A percentile compares a stretch with the other conserved stretches of the same genome.
Conservation (phyloP, 345 rosid species). For the Dovyalis caffra region DNA sequence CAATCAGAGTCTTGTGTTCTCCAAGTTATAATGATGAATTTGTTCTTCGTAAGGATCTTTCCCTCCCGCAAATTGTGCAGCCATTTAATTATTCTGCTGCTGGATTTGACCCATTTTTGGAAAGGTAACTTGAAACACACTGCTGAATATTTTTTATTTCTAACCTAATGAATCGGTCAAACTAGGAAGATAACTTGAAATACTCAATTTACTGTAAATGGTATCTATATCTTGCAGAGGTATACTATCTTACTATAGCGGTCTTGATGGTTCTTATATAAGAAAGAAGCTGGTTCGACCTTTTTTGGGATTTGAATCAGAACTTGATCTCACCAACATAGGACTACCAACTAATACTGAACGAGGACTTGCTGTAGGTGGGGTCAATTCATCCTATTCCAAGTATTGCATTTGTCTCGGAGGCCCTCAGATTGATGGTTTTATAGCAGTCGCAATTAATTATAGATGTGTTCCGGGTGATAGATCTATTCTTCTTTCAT, state of each 20-base stretch:
- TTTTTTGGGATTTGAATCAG: neutral
- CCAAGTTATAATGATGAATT: conserved; percentile 6
- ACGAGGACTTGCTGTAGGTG: too few relatives aligned
- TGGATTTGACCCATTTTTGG: too few relatives aligned
- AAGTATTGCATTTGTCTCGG: too few relatives aligned
- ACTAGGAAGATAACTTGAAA: neutral
- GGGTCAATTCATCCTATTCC: too few relatives aligned
- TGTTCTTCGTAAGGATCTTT: conserved; percentile 27
- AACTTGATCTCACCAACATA: too few relatives aligned
- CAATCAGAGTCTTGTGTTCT: conserved; percentile 24
- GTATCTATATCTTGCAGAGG: neutral
- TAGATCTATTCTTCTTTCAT: too few relatives aligned
- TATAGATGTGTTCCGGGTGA: too few relatives aligned
- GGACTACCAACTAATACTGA: neutral
- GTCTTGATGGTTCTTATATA: neutral
- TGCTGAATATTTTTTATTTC: neutral
- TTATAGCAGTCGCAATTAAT: too few relatives aligned
- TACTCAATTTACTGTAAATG: too few relatives aligned
- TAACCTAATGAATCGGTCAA: neutral
- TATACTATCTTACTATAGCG: neutral
- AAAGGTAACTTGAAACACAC: too few relatives aligned
- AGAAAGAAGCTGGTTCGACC: neutral
- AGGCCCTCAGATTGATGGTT: too few relatives aligned
- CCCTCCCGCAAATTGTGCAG: conserved; percentile 20
- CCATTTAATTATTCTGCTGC: conserved; percentile 8